Evolutionary conservation across 331 rosid genomes (phyloP), one percentile per base, ranked within the genome.

Genomic region (Ulmus americana): DNA sequence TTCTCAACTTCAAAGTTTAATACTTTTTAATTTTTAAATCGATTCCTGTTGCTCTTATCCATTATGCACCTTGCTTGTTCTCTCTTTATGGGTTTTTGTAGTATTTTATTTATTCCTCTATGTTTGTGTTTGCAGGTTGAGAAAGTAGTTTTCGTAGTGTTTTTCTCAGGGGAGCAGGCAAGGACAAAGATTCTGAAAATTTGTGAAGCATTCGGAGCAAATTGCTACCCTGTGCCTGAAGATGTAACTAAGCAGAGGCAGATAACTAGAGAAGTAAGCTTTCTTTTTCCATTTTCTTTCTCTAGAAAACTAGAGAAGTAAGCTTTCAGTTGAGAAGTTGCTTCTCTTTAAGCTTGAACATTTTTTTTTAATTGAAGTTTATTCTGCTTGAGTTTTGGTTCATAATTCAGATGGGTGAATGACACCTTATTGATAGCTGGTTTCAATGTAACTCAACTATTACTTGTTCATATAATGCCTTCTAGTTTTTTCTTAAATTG

Each of bases 141-240:
- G 75, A 90, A 94, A 84, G 77, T 91, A 55, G 97, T 86, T 46
- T 94, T 87, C 50, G 97, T 94, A 42, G 99, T 94, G 72, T 94
- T 90, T 76, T 90, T 90, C 91, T 90, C 99, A 8, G 99, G 99
- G 78, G 88, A 85, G 70, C 99, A 87, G 73, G 99, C 95, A 65
- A 87, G 90, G 79, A 75, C 91, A 56, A 94, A 94, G 80, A 88
- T 90, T 83, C 75, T 87, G 81, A 94, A 90, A 85, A 94, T 94
- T 70, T 87, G 99, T 49, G 99, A 94, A 73, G 96, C 99, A 44
- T 94, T 94, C 78, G 97, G 96, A 28, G 99, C 99, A 45, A 85
- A 85, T 74, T 94, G 97, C 76, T 94, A 94, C 66, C 96, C 99
- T 73, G 90, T 94, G 72, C 99, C 99, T 40, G 97, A 94, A 79